Base-by-base conservation (phyloP, 169 alveolate genomes). In the Plasmodium vivax region DNA sequence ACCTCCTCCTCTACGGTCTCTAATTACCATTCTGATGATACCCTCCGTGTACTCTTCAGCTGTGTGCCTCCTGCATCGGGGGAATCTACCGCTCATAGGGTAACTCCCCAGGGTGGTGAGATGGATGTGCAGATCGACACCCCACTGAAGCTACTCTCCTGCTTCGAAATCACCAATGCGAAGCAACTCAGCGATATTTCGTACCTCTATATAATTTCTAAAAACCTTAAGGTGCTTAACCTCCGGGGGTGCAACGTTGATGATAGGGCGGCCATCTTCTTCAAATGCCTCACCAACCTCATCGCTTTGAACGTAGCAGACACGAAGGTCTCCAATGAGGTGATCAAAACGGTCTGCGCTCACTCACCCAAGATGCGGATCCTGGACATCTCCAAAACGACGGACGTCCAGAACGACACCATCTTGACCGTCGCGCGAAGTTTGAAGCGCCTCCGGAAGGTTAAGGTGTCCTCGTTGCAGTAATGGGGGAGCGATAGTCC, bases 301-400 rank as follows among this genome's bases (percentile, higher is more conserved):
- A 23, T 88, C 47, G 94, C 94, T 2, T 47, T 88, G 32, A 88
- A 88, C 68, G 45, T 88, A 38, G 74, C 94, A 2, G 94, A 88
- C 27, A 88, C 94, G 5, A 88, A 88, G 62, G 82, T 77, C 58
- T 88, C 94, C 4, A 88, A 88, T 41, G 83, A 79, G 27, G 81
- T 80, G 3, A 45, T 88, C 4, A 80, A 51, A 38, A 68, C 82
- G 10, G 90, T 88, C 10, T 51, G 83, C 1, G 45, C 32, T 23
- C 10, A 41, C 43, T 58, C 90, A 14, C 82, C 43, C 2, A 32
- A 80, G 2, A 34, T 88, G 73, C 54, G 47, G 82, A 36, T 80
- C 6, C 56, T 88, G 5, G 94, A 88, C 36, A 88, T 88, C 36
- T 77, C 94, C 19, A 88, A 88, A 77, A 79, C 94, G 19, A 8